Conservation (phyloP, 495 filamentous ascomycete genomes). For the Aspergillus haitiensis region DNA sequence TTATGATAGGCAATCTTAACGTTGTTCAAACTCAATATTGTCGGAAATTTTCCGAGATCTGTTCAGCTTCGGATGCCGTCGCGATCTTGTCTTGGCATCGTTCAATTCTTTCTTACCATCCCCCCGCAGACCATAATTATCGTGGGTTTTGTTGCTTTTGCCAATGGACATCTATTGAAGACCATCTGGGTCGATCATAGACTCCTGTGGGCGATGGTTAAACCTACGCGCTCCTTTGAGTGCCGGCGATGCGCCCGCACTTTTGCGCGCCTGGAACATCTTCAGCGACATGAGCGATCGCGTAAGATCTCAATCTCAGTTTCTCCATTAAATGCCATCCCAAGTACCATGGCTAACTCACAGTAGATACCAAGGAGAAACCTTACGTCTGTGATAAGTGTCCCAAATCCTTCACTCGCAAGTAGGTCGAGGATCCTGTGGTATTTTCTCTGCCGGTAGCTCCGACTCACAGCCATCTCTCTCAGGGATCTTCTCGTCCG, state of each 20-base stretch:
- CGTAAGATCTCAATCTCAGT: conserved; percentile 29
- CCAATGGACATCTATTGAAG: too few species aligned
- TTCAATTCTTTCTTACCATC: too few species aligned
- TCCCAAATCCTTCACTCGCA: conserved; percentile 44
- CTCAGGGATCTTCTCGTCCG: conserved; percentile 39
- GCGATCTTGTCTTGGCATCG: too few species aligned
- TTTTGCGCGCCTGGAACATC: conserved; percentile 46
- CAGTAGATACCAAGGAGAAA: conserved; percentile 46
- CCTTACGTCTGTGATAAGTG: conserved; percentile 40
- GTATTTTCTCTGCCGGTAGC: neutral
- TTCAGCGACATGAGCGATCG: conserved; percentile 47
- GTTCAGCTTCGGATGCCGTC: too few species aligned
- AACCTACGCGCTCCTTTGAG: conserved; percentile 33
- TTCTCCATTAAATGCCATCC: neutral
- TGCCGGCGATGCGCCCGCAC: conserved; percentile 39
- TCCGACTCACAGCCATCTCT: neutral
- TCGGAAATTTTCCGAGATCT: too few species aligned
- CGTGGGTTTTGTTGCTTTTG: too few species aligned
- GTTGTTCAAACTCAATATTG: too few species aligned
- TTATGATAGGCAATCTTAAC: too few species aligned
- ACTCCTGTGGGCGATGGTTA: conserved; percentile 18
- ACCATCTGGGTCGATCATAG: too few species aligned
- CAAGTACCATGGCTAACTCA: conserved; percentile 16
- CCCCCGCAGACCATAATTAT: too few species aligned
- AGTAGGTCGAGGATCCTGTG: conserved; percentile 26